Evolutionary conservation across 148 eudicot genomes (phyloP), one percentile per base, ranked within the genome.

Genomic region (Oxyria digyna): DNA sequence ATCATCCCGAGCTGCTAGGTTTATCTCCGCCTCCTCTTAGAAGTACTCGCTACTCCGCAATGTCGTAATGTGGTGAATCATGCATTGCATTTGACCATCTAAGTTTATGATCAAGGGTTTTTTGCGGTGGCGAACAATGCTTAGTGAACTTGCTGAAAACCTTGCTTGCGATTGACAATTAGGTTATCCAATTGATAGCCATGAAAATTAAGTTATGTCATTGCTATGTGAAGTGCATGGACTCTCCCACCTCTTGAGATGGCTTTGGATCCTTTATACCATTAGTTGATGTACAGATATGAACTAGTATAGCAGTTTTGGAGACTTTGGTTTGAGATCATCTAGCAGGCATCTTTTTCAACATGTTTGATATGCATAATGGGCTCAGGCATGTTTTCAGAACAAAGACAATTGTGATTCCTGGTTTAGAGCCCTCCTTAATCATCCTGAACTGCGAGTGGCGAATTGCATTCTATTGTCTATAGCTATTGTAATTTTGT

Each of bases 31-130:
- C 9, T 12, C 20, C 20, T 8, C 18, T 29, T 29, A 55, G 63
- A 55, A 1, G 63, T 26, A 55, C 63, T 59, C n/a, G n/a, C n/a
- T n/a, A n/a, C n/a, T n/a, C n/a, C n/a, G n/a, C n/a, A n/a, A n/a
- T n/a, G n/a, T n/a, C n/a, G n/a, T n/a, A 59, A 27, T 59, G 65
- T 15, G 65, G 65, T 59, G 65, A 20, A 29, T 31, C 20, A 27
- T 59, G n/a, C 65, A 29, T 54, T 11, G 62, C 62, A 54, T 59
- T 29, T 26, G 15, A 24, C 13, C 6, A 12, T 29, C 15, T 31
- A 59, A 27, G 65, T 29, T 59, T 38, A 59, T 59, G 65, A 6
- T 5, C 65, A 27, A 59, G 65, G 65, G 37, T 59, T 55, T 59
- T 12, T 31, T 31, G 65, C 31, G 62, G 23, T 52, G 65, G 31